Conservation (phyloP, 768 basidiomycete species). For the Rhodocollybia butyracea region DNA sequence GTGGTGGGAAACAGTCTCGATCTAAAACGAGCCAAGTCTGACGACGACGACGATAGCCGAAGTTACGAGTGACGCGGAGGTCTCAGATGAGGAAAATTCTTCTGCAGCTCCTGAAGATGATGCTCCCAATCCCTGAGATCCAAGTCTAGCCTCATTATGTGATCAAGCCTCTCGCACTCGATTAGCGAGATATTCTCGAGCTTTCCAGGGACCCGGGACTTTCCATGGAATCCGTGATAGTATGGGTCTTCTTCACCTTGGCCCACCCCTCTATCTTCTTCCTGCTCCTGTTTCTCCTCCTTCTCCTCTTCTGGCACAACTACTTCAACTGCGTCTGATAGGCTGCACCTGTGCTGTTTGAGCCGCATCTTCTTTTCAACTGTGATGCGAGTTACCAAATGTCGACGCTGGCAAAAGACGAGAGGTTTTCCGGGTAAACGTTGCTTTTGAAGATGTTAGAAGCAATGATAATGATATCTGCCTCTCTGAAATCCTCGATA, state of each 20-base stretch:
- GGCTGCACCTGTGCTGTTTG: slow-evolving; percentile 41
- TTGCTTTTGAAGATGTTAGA: slow-evolving; percentile 81
- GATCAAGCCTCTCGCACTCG: too few species aligned
- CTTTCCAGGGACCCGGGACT: slow-evolving; percentile 2
- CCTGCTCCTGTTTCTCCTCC: slow-evolving; percentile 8
- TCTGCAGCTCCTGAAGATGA: too few species aligned
- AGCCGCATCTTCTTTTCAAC: slow-evolving; percentile 51
- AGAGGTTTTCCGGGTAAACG: slow-evolving; percentile 75
- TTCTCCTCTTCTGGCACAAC: slow-evolving; percentile 1
- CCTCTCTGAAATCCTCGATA: slow-evolving; percentile 71
- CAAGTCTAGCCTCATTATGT: slow-evolving; percentile 20
- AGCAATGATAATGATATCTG: slow-evolving; percentile 84
- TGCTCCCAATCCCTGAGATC: slow-evolving; percentile 27
- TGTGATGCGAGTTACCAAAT: slow-evolving; percentile 13
- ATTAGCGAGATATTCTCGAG: too few species aligned
- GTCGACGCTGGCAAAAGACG: slow-evolving; percentile 60
- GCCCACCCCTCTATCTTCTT: slow-evolving; percentile 10
- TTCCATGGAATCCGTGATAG: slow-evolving; percentile 7
- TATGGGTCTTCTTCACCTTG: not conserved
- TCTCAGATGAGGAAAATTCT: too few species aligned
- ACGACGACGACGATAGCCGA: too few species aligned
- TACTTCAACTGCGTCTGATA: slow-evolving; percentile 57
- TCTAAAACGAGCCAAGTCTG: too few species aligned
- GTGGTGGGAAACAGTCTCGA: too few species aligned
- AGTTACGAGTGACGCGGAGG: too few species aligned